Evolutionary conservation across 495 filamentous ascomycete genomes (phyloP).

Genomic region (Glarea lozoyensis): DNA sequence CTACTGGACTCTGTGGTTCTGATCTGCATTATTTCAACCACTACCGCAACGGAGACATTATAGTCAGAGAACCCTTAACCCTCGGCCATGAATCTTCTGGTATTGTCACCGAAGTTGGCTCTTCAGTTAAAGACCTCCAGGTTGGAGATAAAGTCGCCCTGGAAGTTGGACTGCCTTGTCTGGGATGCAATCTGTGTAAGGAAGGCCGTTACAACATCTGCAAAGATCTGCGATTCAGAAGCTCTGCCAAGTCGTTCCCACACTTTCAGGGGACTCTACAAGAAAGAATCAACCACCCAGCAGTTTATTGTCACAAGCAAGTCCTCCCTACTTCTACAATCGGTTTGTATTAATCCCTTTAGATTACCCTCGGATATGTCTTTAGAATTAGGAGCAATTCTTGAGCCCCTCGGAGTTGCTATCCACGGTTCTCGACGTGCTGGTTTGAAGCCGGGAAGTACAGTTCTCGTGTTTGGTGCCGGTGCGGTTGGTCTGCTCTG

Average conservation of each 20-base stretch:
- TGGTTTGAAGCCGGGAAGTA: constrained; percentile 37
- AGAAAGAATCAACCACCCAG: constrained; percentile 69
- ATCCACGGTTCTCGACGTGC: constrained; percentile 65
- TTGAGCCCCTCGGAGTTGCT: constrained; percentile 74
- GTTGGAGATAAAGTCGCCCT: constrained; percentile 70
- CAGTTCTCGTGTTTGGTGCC: constrained; percentile 70
- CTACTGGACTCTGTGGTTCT: constrained; percentile 59
- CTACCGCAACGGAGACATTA: constrained; percentile 58
- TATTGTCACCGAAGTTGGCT: constrained; percentile 43
- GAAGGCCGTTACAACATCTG: constrained; percentile 81
- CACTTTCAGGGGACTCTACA: constrained; percentile 80
- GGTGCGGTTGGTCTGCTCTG: constrained; percentile 73
- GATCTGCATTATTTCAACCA: constrained; percentile 63
- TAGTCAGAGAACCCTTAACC: constrained; percentile 52
- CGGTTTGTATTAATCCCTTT: constrained; percentile 24
- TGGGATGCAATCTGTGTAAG: constrained; percentile 53
- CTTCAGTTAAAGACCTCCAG: constrained; percentile 31
- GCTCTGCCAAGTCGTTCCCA: constrained; percentile 67
- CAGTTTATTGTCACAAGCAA: constrained; percentile 54
- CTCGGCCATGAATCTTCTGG: constrained; percentile 56
- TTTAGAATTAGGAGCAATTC: constrained; percentile 60
- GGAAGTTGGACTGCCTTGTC: constrained; percentile 78
- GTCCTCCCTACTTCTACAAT: constrained; percentile 11
- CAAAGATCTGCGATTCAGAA: constrained; percentile 65
- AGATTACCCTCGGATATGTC: constrained; percentile 55